A percentile compares a stretch with the other conserved stretches of the same genome.
phyloP scores from a whole-genome alignment of 345 rosid species.

The Populus simonii region DNA sequence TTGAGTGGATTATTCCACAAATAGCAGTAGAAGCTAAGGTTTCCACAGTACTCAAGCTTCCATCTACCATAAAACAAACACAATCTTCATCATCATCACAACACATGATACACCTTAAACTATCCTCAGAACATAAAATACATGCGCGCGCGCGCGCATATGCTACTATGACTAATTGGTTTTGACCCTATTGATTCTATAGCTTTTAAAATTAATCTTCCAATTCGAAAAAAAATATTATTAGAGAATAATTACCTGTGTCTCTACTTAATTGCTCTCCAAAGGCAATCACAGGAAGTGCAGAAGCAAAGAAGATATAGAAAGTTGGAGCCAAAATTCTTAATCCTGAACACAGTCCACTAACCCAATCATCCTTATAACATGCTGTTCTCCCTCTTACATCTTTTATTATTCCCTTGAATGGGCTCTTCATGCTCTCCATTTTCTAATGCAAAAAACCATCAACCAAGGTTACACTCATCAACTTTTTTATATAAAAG shows the following conservation, averaged over 20 bases:
- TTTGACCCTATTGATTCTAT: neutral
- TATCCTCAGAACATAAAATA: neutral
- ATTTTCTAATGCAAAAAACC: conserved; percentile 16
- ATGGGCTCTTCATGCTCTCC: conserved; percentile 52
- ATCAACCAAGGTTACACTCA: neutral
- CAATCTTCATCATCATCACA: conserved; percentile 6
- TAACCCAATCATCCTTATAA: conserved; percentile 67
- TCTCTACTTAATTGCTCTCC: conserved; percentile 82
- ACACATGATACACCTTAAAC: neutral
- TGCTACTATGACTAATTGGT: neutral
- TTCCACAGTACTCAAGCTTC: conserved; percentile 71
- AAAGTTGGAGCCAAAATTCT: conserved; percentile 72
- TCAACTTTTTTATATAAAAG: neutral
- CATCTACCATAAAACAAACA: conserved; percentile 38
- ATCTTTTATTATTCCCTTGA: conserved; percentile 64
- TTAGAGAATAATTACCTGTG: conserved; percentile 45
- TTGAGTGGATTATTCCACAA: conserved; percentile 72
- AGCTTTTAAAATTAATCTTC: neutral
- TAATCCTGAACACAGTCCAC: conserved; percentile 45
- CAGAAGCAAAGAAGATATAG: conserved; percentile 80
- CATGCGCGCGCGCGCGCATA: neutral
- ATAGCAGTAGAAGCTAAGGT: conserved; percentile 76
- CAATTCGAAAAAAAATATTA: neutral
- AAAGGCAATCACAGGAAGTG: conserved; percentile 85
- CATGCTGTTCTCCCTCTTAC: conserved; percentile 54